Base-by-base conservation (phyloP, 2,329 filamentous ascomycete genomes). In the Epichloe sibirici region DNA sequence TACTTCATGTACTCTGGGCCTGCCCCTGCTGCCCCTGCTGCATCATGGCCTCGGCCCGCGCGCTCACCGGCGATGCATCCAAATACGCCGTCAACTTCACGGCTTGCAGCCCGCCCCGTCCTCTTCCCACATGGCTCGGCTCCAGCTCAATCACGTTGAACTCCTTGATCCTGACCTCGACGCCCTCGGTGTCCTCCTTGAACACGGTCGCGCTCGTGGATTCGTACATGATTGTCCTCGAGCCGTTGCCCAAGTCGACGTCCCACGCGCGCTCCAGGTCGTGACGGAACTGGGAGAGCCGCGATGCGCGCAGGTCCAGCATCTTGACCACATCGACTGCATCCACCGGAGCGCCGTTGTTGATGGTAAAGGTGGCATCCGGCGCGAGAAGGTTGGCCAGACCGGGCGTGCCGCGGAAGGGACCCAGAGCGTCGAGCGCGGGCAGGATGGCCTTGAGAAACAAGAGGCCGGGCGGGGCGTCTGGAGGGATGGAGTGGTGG, bases 391-490 rank as follows among this genome's bases (percentile, higher is more conserved):
- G 49, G 35, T 45, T 25, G 15, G 45, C 47, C 6, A 49, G 51
- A 13, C 35, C 40, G 7, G 48, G 48, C 8, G 42, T 3, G 37
- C 35, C 48, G 39, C 49, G 49, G 40, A 56, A 54, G 17, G 56
- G 53, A 21, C 50, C 52, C 12, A 57, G 51, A 6, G 53, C 51
- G 48, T 57, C 56, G 25, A 56, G 54, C 4, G 53, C 52, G n/a
- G 56, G 56, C 8, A 56, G 49, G 28, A 57, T 46, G 17, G 28
- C 34, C 23, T 53, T 52, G 43, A 57, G 52, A 25, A 57, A 57
- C 40, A 56, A 49, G n/a, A 57, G 47, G 9, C 56, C 56, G 2
- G 51, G 54, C 1, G 56, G 55, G 2, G 56, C 49, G 15, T 23
- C 17, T 13, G 23, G 39, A 3, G 13, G 40, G 3, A 50, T 50